Evolutionary conservation across 2,329 filamentous ascomycete genomes (phyloP).

Genomic region (Monosporascus sp.): DNA sequence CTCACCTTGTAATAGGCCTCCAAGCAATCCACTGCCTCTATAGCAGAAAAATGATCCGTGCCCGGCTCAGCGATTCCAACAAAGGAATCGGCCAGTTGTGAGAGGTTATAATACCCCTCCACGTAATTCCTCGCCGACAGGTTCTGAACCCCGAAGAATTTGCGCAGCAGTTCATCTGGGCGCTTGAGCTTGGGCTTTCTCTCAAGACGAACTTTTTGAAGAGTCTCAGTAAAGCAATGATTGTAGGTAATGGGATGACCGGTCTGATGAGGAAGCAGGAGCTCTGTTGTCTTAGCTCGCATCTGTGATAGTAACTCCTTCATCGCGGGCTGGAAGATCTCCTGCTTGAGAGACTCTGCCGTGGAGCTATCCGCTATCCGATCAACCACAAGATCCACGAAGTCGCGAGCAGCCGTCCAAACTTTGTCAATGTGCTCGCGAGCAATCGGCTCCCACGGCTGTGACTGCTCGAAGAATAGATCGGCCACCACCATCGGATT

Average conservation of each 20-base stretch:
- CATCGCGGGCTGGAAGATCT: conserved; percentile 36
- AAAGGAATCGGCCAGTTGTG: too few species aligned
- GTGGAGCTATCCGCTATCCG: conserved; percentile 35
- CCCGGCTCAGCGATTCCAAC: too few species aligned
- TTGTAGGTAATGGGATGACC: conserved; percentile 51
- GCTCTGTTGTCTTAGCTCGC: conserved; percentile 33
- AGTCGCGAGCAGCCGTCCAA: conserved; percentile 37
- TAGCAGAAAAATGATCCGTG: too few species aligned
- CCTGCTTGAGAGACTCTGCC: conserved; percentile 27
- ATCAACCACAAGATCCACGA: conserved; percentile 42
- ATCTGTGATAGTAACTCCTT: conserved; percentile 28
- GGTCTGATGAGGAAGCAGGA: conserved; percentile 40
- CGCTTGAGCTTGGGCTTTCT: conserved; percentile 11
- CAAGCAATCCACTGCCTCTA: too few species aligned
- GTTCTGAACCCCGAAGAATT: conserved; percentile 18
- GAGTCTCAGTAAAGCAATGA: conserved; percentile 33
- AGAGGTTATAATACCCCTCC: conserved; percentile 14
- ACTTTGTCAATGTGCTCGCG: conserved; percentile 41
- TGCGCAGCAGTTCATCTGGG: conserved; percentile 7
- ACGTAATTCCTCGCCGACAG: too few species aligned
- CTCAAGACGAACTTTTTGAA: conserved; percentile 16
- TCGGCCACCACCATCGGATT: conserved; percentile 54
- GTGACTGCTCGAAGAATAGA: conserved; percentile 54
- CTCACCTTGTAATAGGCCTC: too few species aligned
- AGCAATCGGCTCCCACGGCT: conserved; percentile 46